A percentile compares a stretch with the other conserved stretches of the same genome.
phyloP scores from a whole-genome alignment of 768 basidiomycete species.

The Wakefieldia striispora region DNA sequence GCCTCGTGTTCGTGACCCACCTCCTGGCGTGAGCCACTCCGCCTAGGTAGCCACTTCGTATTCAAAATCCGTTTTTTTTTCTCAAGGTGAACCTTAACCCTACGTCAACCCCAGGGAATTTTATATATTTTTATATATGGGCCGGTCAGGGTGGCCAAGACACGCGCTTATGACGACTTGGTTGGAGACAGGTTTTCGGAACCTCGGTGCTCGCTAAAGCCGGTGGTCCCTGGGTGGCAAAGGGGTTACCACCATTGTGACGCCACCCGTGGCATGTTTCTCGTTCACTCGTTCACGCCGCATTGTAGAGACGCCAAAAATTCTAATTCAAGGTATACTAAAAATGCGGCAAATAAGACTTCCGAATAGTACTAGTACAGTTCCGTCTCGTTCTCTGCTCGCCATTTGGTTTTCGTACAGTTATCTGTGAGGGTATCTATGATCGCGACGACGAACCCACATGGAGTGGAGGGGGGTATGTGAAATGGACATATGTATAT shows the following conservation, averaged over 20 bases:
- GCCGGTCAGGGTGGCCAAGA: slow-evolving; percentile 13
- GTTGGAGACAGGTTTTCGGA: slow-evolving; percentile 10
- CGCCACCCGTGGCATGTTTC: too few species aligned
- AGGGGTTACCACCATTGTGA: slow-evolving; percentile 1
- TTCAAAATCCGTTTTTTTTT: slow-evolving; percentile 6
- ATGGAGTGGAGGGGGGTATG: slow-evolving; percentile 15
- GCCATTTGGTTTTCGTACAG: slow-evolving; percentile 26
- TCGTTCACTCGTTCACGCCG: slow-evolving; percentile 13
- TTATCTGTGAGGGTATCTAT: slow-evolving; percentile 30
- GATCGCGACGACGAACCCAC: slow-evolving; percentile 31
- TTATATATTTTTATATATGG: too few species aligned
- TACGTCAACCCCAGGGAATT: slow-evolving; percentile 16
- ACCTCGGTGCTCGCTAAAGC: slow-evolving; percentile 15
- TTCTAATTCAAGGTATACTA: slow-evolving; percentile 38
- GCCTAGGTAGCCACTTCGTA: neutral
- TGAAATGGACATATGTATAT: slow-evolving; percentile 24
- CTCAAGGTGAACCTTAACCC: slow-evolving; percentile 22
- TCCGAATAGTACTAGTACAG: slow-evolving; percentile 32
- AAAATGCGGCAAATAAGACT: slow-evolving; percentile 29
- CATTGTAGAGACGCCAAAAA: slow-evolving; percentile 23
- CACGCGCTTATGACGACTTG: slow-evolving; percentile 10
- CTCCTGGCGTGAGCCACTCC: too few species aligned
- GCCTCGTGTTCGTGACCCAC: slow-evolving; percentile 24
- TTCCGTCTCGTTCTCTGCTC: slow-evolving; percentile 28
- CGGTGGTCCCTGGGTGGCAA: slow-evolving; percentile 25